Base-by-base conservation (phyloP, 2,329 filamentous ascomycete species). In the Salinomyces thailandicus region DNA sequence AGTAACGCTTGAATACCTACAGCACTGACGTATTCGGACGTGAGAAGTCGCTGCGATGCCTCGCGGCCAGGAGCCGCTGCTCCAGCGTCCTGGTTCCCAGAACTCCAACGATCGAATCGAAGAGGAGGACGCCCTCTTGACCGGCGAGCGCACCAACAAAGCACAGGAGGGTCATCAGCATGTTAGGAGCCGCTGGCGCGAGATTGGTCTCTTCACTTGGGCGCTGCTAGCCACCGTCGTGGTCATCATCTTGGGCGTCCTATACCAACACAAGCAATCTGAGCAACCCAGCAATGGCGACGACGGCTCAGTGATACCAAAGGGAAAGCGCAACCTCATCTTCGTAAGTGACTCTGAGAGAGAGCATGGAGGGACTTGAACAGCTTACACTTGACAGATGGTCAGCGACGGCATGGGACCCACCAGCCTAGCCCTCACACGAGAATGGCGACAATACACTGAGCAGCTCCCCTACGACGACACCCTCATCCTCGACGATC, bases 331-430 rank as follows among this genome's bases (percentile, higher is more conserved):
- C 37, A 98, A 96, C 62, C 70, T 98, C 36, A 81, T 98, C 51
- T 96, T 98, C 68, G 22, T 26, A 26, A 8, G 22, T 26, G 22
- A 7, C 20, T 24, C n/a, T 24, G n/a, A 24, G 20, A 7, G 9
- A 8, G n/a, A 8, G 22, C 22, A 8, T n/a, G n/a, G n/a, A n/a
- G n/a, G n/a, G n/a, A n/a, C n/a, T n/a, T n/a, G 20, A 24, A n/a
- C n/a, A 24, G n/a, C 20, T 26, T 9, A 26, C 22, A n/a, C 9
- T 26, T 2, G 9, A n/a, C 22, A 26, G 22, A 98, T 98, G 91
- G 89, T 98, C 24, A 94, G 85, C 1, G 91, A 98, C 60, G 91
- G 91, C 54, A 98, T 98, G 91, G 91, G 91, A 0, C 91, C 91
- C 5, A 85, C 91, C 6, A 89, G 85, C 50, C 70, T 98, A 36